Base-by-base conservation (phyloP, 2,329 filamentous ascomycete species). In the Penicillium sp. region DNA sequence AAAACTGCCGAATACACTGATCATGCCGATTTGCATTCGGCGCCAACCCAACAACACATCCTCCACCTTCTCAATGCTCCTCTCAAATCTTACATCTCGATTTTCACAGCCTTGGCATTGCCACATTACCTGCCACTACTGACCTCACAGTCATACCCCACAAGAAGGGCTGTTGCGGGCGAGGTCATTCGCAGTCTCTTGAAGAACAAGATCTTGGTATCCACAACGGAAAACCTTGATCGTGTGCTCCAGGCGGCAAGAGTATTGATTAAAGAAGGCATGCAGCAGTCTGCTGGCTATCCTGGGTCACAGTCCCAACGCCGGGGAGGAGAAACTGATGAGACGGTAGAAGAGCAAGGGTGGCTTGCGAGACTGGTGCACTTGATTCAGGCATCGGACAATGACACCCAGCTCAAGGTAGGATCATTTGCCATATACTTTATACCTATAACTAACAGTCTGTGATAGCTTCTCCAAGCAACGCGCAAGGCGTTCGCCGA, bases 271-370 rank as follows among this genome's bases (percentile, higher is more conserved):
- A 94, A 92, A 66, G 94, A 99, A 76, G 92, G 93, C 13, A 87
- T 89, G 14, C 92, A 96, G 67, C 81, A 88, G 52, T 86, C 90
- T n/a, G 83, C 86, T 45, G 90, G 90, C 31, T 97, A 97, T 66
- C 88, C 92, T 0, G 90, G 90, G 4, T 85, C 89, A 38, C 85
- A 89, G 6, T 76, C 81, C 14, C 89, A 93, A 69, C 82, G 90
- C 61, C 86, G 91, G 59, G 84, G 85, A 20, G 79, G 84, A 45
- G 95, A 99, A 78, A 97, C 94, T 0, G 94, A 99, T 60, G 95
- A 99, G 78, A 97, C 93, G 0, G 86, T 97, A 68, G 93, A 99
- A 75, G 94, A 99, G 76, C 94, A 99, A 79, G 94, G 94, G 50
- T 97, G 92, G 92, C 81, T 99, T 52, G 94, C 94, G 35, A 85